Percentiles rank a stretch among this genome's conserved stretches.
phyloP scores from a whole-genome alignment of 1,284 basidiomycete species.

The Ustilago sp. region DNA sequence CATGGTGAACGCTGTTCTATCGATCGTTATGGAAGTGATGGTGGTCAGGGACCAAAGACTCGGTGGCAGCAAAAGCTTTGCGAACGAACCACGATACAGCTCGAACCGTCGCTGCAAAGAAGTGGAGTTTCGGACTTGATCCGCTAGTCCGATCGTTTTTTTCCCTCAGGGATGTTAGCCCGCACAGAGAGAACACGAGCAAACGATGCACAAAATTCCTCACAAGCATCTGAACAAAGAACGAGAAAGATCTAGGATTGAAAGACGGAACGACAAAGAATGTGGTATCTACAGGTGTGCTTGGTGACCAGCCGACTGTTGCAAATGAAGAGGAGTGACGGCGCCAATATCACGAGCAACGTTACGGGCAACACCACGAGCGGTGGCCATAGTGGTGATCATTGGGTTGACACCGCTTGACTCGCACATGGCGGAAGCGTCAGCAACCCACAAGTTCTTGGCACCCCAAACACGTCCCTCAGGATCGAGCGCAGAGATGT shows the following conservation, averaged over 20 bases:
- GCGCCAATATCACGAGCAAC: slow-evolving; percentile 66
- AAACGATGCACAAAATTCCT: too few species aligned
- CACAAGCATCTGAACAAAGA: neutral
- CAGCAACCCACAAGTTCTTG: slow-evolving; percentile 71
- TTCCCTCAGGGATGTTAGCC: neutral
- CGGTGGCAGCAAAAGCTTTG: neutral
- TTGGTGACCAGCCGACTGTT: slow-evolving; percentile 20
- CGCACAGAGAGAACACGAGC: too few species aligned
- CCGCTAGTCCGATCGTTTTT: neutral
- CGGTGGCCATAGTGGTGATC: slow-evolving; percentile 70
- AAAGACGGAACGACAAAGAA: neutral
- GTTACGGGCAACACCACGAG: slow-evolving; percentile 63
- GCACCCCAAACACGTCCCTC: slow-evolving; percentile 71
- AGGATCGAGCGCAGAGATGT: slow-evolving; percentile 69
- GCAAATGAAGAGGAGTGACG: slow-evolving; percentile 28
- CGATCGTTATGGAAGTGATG: neutral
- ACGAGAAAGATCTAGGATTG: neutral
- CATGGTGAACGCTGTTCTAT: neutral
- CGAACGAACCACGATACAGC: neutral
- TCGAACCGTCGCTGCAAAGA: neutral
- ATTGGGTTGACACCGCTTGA: slow-evolving; percentile 72
- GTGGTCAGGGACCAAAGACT: neutral
- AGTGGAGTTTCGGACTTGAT: neutral
- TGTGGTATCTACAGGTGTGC: slow-evolving; percentile 28
- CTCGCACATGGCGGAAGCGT: slow-evolving; percentile 71